These are phyloP conservation scores for Pyrus pyrifolia DNA, from an alignment of 306 rosid species.

Conservation along the genomic window DNA sequence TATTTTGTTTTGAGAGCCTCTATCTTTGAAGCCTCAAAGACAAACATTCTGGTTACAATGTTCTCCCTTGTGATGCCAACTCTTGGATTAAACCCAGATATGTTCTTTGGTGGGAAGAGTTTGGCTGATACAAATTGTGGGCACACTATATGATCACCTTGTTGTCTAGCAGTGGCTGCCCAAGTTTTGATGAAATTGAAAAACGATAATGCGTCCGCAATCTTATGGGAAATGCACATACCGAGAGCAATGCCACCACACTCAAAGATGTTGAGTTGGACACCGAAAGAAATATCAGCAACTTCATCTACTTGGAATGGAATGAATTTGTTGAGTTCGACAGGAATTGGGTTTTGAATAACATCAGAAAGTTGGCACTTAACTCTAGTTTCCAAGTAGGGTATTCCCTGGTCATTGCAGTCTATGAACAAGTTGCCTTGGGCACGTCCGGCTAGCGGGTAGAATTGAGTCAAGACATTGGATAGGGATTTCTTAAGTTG, in stretches of 20 bases:
- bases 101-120: constrained; percentile 48
- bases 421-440: constrained; percentile 12
- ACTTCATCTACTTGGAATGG: constrained; percentile 35
- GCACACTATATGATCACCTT: background rate
- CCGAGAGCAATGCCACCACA: constrained; percentile 55
- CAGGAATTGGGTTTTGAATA: constrained; percentile 25
- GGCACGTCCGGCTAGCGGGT: constrained; percentile 42
- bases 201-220: constrained; percentile 41
- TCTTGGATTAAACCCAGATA: constrained; percentile 22
- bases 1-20: constrained; percentile 36
- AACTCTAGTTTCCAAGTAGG: constrained; percentile 35
- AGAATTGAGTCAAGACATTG: constrained; percentile 25
- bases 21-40: constrained; percentile 26
- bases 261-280: constrained; percentile 44
- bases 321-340: constrained; percentile 34
- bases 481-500: constrained; percentile 46
- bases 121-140: constrained; percentile 37
- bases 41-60: constrained; percentile 39
- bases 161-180: constrained; percentile 31
- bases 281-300: constrained; percentile 32
- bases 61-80: constrained; percentile 26
- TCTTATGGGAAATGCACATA: constrained; percentile 46
- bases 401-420: constrained; percentile 47
- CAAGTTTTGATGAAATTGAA: constrained; percentile 36
- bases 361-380: constrained; percentile 27